A percentile compares a stretch with the other conserved stretches of the same genome.
phyloP scores from a whole-genome alignment of 129 eudicot species.

The Smallanthus sonchifolius region DNA sequence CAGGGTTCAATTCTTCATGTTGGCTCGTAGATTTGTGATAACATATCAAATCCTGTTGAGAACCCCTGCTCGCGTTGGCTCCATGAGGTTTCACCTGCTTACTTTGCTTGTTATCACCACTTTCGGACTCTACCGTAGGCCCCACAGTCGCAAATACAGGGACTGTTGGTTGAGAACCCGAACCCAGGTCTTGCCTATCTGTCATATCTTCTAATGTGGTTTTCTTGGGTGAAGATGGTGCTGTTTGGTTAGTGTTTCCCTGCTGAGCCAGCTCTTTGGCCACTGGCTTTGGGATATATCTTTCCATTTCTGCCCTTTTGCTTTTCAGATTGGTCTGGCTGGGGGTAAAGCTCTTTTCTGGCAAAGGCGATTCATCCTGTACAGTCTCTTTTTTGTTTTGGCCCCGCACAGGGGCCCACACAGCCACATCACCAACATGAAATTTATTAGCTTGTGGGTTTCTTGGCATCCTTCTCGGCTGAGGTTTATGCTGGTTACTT shows the following conservation, averaged over 20 bases:
- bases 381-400: slow-evolving; percentile 38
- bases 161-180: not conserved
- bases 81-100: slow-evolving; percentile 47
- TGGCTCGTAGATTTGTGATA: slow-evolving; percentile 30
- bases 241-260: slow-evolving; percentile 35
- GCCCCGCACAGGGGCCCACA: slow-evolving; percentile 86
- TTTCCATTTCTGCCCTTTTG: slow-evolving; percentile 97
- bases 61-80: slow-evolving; percentile 46
- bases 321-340: slow-evolving; percentile 56
- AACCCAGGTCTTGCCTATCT: slow-evolving; percentile 17
- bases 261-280: slow-evolving; percentile 82
- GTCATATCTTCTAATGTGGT: slow-evolving; percentile 29
- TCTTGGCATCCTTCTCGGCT: slow-evolving; percentile 60
- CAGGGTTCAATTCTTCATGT: slow-evolving; percentile 29
- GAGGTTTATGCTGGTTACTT: slow-evolving; percentile 53
- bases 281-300: slow-evolving; percentile 84
- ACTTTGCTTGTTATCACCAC: slow-evolving; percentile 27
- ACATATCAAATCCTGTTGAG: slow-evolving; percentile 33
- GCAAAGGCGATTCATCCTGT: slow-evolving; percentile 34
- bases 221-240: slow-evolving; percentile 37
- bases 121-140: not conserved
- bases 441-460: slow-evolving; percentile 56
- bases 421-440: slow-evolving; percentile 58
- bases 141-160: slow-evolving; percentile 15
- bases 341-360: slow-evolving; percentile 29